Conservation (phyloP, 2,329 filamentous ascomycete species). For the Nothomitra cinnamomea region DNA sequence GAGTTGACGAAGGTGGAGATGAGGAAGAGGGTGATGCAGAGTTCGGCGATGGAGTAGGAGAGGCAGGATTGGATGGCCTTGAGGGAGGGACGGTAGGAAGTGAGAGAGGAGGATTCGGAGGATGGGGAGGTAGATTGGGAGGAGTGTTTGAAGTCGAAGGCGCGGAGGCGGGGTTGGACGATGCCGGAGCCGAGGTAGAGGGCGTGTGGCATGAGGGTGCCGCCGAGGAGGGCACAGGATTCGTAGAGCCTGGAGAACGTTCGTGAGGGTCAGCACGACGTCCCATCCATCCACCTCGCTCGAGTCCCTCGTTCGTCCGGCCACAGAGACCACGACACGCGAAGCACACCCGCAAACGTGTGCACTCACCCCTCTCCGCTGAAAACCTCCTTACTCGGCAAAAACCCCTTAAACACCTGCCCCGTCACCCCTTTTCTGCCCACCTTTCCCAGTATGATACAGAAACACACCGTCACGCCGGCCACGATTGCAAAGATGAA, state of each 20-base stretch:
- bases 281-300: no score
- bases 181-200: slow-evolving; percentile 53
- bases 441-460: slow-evolving; percentile 50
- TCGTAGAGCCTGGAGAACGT: no score
- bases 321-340: no score
- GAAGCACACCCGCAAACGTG: no score
- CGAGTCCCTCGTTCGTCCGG: no score
- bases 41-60: slow-evolving; percentile 54
- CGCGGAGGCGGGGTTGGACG: slow-evolving; percentile 46
- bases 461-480: slow-evolving; percentile 54
- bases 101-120: slow-evolving; percentile 27
- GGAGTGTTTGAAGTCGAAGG: slow-evolving; percentile 43
- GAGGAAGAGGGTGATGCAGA: slow-evolving; percentile 57
- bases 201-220: slow-evolving; percentile 57
- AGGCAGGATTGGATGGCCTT: slow-evolving; percentile 55
- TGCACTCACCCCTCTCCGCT: slow-evolving; percentile 34
- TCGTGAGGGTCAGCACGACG: no score
- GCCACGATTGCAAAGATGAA: slow-evolving; percentile 46
- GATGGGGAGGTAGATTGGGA: slow-evolving; percentile 20
- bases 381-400: slow-evolving; percentile 43
- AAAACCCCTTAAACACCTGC: slow-evolving; percentile 47
- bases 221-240: slow-evolving; percentile 59
- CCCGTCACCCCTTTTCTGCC: slow-evolving; percentile 33
- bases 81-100: slow-evolving; percentile 52
- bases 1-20: slow-evolving; percentile 77